Percentiles rank a stretch among this genome's conserved stretches.
Evolutionary conservation across 2,329 filamentous ascomycete genomes (phyloP).

Genomic region (Lizonia empirigonia): DNA sequence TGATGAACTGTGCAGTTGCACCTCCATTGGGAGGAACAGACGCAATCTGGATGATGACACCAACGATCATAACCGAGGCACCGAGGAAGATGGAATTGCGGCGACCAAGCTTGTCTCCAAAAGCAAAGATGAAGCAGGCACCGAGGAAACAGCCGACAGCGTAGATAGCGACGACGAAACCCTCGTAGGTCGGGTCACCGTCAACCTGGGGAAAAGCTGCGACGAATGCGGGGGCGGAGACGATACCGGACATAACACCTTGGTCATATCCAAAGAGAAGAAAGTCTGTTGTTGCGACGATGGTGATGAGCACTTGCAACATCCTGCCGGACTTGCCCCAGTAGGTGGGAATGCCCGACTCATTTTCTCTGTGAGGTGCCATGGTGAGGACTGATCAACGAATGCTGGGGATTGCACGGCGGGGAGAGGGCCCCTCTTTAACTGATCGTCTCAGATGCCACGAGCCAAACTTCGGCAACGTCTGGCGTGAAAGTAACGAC

Average conservation of each 20-base stretch:
- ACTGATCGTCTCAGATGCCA: constrained; percentile 26
- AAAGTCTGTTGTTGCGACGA: constrained; percentile 55
- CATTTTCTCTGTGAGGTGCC: constrained; percentile 32
- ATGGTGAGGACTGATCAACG: constrained; percentile 28
- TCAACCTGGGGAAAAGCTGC: constrained; percentile 46
- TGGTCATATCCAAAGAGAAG: constrained; percentile 58
- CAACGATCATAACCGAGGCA: constrained; percentile 49
- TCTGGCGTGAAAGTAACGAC: constrained; percentile 18
- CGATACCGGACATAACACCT: constrained; percentile 51
- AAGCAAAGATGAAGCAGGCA: constrained; percentile 47
- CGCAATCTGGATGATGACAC: constrained; percentile 49
- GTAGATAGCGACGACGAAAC: constrained; percentile 58
- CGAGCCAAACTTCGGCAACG: constrained; percentile 23
- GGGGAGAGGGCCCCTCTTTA: constrained; percentile 34
- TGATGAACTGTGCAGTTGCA: constrained; percentile 56
- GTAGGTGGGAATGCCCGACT: constrained; percentile 36
- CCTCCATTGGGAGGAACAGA: constrained; percentile 33
- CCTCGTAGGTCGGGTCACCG: constrained; percentile 47
- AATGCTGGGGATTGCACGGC: constrained; percentile 26
- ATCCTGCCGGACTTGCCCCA: constrained; percentile 39
- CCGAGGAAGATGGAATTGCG: constrained; percentile 52
- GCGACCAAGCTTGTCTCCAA: constrained; percentile 51
- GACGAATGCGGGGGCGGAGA: constrained; percentile 45
- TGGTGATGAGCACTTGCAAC: constrained; percentile 44
- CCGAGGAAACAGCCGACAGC: constrained; percentile 55